Conservation (phyloP, 768 basidiomycete genomes). For the Termitomyces sp. region DNA sequence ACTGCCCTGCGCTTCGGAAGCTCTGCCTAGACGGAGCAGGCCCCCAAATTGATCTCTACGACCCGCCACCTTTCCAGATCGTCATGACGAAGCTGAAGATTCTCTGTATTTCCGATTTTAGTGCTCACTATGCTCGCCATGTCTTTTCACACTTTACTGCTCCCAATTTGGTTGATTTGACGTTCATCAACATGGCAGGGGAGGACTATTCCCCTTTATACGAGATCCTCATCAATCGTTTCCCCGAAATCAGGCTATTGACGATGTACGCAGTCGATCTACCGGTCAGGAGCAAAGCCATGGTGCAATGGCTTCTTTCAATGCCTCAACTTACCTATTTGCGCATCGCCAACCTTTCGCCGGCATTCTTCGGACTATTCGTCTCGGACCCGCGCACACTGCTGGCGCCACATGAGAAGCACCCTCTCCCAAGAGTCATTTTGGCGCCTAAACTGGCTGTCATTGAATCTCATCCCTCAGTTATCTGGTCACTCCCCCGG, state of each 20-base stretch:
- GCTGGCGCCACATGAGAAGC: constrained; percentile 2
- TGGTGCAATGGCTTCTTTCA: constrained; percentile 49
- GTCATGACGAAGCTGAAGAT: constrained; percentile 42
- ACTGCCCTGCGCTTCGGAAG: constrained; percentile 44
- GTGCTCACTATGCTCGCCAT: constrained; percentile 38
- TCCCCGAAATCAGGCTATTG: constrained; percentile 48
- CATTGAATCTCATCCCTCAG: constrained; percentile 40
- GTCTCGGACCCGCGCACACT: constrained; percentile 29
- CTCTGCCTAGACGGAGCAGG: constrained; percentile 62
- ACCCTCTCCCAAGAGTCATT: constrained; percentile 11
- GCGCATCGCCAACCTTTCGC: constrained; percentile 39
- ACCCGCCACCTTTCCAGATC: constrained; percentile 27
- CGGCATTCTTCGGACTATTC: constrained; percentile 42
- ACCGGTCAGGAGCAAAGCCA: constrained; percentile 14
- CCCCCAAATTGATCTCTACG: constrained; percentile 30
- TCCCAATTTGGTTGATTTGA: constrained; percentile 52
- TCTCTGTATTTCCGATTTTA: constrained; percentile 55
- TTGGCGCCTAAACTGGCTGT: constrained; percentile 40
- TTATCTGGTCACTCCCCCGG: constrained; percentile 22
- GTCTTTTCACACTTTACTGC: constrained; percentile 45
- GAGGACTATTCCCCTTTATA: constrained; percentile 48
- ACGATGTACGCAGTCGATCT: constrained; percentile 44
- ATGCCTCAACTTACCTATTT: constrained; percentile 51
- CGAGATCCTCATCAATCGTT: constrained; percentile 36
- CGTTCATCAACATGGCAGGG: constrained; percentile 47